Evolutionary conservation across 2,329 filamentous ascomycete genomes (phyloP).

Genomic region (Pezicula carpinea): DNA sequence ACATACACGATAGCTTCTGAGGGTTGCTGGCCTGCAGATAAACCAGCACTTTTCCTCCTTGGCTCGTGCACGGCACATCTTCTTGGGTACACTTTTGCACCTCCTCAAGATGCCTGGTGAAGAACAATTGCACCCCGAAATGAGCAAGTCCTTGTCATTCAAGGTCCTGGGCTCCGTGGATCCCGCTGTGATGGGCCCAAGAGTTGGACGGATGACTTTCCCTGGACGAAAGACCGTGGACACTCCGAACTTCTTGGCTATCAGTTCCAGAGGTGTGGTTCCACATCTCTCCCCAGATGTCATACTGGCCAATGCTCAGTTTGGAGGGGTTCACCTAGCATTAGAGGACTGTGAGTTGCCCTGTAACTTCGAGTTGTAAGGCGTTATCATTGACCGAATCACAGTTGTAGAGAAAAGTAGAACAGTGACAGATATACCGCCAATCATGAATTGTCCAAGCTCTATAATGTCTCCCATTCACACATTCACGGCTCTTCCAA

Average conservation of each 20-base stretch:
- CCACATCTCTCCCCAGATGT: slow-evolving; percentile 90
- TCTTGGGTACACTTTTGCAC: neutral
- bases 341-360: slow-evolving; percentile 84
- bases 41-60: slow-evolving; percentile 10
- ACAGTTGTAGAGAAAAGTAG: slow-evolving; percentile 49
- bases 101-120: slow-evolving; percentile 5
- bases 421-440: slow-evolving; percentile 36
- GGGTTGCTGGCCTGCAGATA: slow-evolving; percentile 23
- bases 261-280: slow-evolving; percentile 77
- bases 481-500: slow-evolving; percentile 69
- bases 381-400: slow-evolving; percentile 6
- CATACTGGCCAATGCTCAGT: slow-evolving; percentile 56
- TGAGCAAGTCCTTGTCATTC: slow-evolving; percentile 13
- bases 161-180: slow-evolving; percentile 18
- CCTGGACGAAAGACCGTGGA: slow-evolving; percentile 59
- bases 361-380: slow-evolving; percentile 8
- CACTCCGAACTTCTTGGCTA: slow-evolving; percentile 78
- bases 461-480: slow-evolving; percentile 51
- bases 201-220: slow-evolving; percentile 45
- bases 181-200: slow-evolving; percentile 11
- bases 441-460: slow-evolving; percentile 40
- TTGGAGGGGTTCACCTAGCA: slow-evolving; percentile 72
- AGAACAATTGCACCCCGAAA: slow-evolving; percentile 7
- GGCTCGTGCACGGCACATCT: neutral
- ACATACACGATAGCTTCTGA: slow-evolving; percentile 15